Base-by-base conservation (phyloP, 2,329 filamentous ascomycete species). In the Cladosporium sp. region DNA sequence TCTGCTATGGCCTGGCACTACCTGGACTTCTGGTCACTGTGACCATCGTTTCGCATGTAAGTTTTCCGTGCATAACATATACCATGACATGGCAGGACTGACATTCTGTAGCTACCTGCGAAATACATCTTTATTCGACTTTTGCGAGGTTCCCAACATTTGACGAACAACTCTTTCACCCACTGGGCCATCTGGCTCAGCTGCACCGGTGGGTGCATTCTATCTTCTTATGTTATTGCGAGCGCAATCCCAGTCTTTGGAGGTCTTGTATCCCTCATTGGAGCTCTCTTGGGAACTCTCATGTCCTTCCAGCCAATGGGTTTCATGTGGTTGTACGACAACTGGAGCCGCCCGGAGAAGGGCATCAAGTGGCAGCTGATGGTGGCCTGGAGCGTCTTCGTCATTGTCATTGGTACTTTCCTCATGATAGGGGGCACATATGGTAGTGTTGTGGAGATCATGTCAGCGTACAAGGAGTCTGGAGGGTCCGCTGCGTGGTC, bases 161-260 rank as follows among this genome's bases (percentile, higher is more conserved):
- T 74, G 21, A 69, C 69, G 14, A 65, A 56, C 18, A 67, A 67
- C 48, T 67, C 68, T 18, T 48, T 58, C 32, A 66, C 57, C 23
- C 68, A 70, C 23, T 70, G 67, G 67, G 54, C 46, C 13, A 57
- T 64, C n/a, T 70, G 68, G 67, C 49, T 70, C 10, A 21, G 49
- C 34, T 63, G 48, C 14, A 60, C 65, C 14, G 61, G 58, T 34
- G 53, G 39, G 21, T 65, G 58, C 13, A 60, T 65, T 11, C 18
- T 78, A 82, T 58, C 49, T 2, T 60, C 58, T 11, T 53, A 56
- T 10, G 54, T 58, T 63, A 76, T 83, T 3, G 78, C 78, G 25
- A 84, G 83, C 70, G 77, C 84, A 68, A 63, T 82, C 32, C 75
- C 79, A 65, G 84, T 83, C 69, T 71, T 80, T 62, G 80, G 83